A percentile compares a stretch with the other conserved stretches of the same genome.
Conservation (phyloP, 805 yeast genomes). For the Metschnikowia colocasiae region DNA sequence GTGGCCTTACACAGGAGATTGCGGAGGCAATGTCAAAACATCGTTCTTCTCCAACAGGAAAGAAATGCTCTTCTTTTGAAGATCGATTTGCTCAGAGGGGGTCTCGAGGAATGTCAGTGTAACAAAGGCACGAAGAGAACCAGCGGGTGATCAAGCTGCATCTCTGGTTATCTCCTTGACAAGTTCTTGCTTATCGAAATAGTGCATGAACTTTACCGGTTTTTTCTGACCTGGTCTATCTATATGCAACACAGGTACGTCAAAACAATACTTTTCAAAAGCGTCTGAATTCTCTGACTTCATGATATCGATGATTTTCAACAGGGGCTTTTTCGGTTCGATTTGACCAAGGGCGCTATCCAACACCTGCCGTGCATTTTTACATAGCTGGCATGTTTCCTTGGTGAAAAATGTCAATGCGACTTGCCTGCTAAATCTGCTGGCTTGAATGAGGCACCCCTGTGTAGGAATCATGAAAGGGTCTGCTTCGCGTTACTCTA, state of each 20-base stretch:
- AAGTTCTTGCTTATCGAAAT: slow-evolving; percentile 53
- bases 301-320: slow-evolving; percentile 54
- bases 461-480: slow-evolving; percentile 6
- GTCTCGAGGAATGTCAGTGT: slow-evolving; percentile 1
- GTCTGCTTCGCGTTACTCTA: not conserved
- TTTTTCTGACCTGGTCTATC: slow-evolving; percentile 45
- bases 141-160: not conserved
- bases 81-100: slow-evolving; percentile 4
- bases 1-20: not conserved
- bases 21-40: slow-evolving; percentile 13
- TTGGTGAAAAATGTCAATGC: slow-evolving; percentile 62
- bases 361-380: slow-evolving; percentile 56
- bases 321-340: slow-evolving; percentile 24
- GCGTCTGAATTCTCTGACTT: slow-evolving; percentile 56
- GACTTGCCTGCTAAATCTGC: slow-evolving; percentile 6
- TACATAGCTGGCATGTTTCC: slow-evolving; percentile 65
- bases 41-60: slow-evolving; percentile 15
- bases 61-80: slow-evolving; percentile 9
- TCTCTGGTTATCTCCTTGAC: slow-evolving; percentile 1
- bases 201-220: slow-evolving; percentile 65
- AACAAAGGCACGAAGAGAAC: not conserved
- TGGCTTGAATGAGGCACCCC: slow-evolving; percentile 4
- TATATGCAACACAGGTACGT: slow-evolving; percentile 74
- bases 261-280: slow-evolving; percentile 73
- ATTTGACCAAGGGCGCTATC: slow-evolving; percentile 37